These are phyloP conservation scores for Cystobasidium ongulense DNA, from an alignment of 768 basidiomycete genomes.

Conservation along the genomic window DNA sequence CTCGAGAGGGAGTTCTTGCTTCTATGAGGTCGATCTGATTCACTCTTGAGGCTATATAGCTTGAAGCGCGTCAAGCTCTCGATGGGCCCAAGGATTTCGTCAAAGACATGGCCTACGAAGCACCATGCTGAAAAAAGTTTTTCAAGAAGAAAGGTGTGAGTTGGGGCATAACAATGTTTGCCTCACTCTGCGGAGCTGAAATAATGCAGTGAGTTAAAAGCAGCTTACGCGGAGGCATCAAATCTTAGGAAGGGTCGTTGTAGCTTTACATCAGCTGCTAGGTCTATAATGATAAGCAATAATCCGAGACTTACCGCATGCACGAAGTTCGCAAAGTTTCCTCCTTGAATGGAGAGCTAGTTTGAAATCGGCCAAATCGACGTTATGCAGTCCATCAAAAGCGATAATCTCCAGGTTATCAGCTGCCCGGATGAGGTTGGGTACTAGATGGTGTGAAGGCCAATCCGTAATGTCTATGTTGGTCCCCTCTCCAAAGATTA, in stretches of 20 bases:
- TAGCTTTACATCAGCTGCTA: too few relatives aligned
- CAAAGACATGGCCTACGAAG: neutral
- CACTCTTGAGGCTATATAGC: neutral
- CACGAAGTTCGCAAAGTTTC: neutral
- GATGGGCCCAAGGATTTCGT: neutral
- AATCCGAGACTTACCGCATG: neutral
- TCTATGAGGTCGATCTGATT: neutral
- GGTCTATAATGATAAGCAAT: neutral
- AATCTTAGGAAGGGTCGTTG: too few relatives aligned
- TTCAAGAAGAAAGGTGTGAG: too few relatives aligned
- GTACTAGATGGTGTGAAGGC: neutral
- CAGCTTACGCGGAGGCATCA: neutral
- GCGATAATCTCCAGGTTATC: neutral
- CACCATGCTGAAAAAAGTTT: neutral
- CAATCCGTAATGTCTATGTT: neutral
- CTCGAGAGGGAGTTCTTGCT: neutral
- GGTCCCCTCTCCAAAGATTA: constrained; percentile 18
- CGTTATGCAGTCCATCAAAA: constrained; percentile 10
- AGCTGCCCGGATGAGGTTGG: neutral
- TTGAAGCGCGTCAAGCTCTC: neutral
- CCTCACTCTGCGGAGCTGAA: too few relatives aligned
- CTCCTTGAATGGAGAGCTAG: neutral
- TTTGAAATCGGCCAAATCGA: constrained; percentile 11
- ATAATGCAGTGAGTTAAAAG: too few relatives aligned
- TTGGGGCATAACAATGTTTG: too few relatives aligned